Conservation (phyloP, 306 rosid genomes). For the Benincasa hispida region DNA sequence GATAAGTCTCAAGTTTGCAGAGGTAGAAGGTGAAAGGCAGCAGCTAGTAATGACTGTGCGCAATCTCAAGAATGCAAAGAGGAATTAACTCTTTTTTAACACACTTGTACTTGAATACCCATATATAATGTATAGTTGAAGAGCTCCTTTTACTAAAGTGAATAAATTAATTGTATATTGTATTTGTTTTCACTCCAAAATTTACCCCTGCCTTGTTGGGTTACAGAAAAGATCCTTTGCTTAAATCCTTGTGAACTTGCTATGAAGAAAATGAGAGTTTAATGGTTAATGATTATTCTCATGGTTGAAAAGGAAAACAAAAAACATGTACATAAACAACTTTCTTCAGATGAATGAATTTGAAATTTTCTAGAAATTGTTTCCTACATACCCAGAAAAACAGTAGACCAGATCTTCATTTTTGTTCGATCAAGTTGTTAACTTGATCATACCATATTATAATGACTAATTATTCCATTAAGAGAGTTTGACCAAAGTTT, state of each 20-base stretch:
- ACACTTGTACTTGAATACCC: not conserved
- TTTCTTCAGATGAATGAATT: not conserved
- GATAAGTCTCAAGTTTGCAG: slow-evolving; percentile 90
- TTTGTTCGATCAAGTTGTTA: not conserved
- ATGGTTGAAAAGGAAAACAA: not conserved
- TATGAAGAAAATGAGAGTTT: not conserved
- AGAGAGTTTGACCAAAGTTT: not conserved
- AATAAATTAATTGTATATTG: slow-evolving; percentile 2
- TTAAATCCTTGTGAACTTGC: not conserved
- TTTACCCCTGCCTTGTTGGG: not conserved
- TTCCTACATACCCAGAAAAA: not conserved
- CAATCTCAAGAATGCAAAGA: slow-evolving; percentile 48
- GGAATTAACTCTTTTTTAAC: slow-evolving; percentile 13
- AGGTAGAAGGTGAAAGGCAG: slow-evolving; percentile 98
- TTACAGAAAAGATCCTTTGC: not conserved
- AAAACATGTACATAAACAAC: not conserved
- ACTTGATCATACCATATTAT: not conserved
- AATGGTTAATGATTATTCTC: not conserved
- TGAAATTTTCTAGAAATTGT: not conserved
- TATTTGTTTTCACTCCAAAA: not conserved
- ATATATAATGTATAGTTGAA: slow-evolving; percentile 4
- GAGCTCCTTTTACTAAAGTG: not conserved
- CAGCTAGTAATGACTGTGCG: slow-evolving; percentile 82
- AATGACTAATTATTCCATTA: not conserved
- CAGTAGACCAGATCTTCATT: not conserved